Conservation (phyloP, 2,329 filamentous ascomycete species). For the Microascus cirrosus region DNA sequence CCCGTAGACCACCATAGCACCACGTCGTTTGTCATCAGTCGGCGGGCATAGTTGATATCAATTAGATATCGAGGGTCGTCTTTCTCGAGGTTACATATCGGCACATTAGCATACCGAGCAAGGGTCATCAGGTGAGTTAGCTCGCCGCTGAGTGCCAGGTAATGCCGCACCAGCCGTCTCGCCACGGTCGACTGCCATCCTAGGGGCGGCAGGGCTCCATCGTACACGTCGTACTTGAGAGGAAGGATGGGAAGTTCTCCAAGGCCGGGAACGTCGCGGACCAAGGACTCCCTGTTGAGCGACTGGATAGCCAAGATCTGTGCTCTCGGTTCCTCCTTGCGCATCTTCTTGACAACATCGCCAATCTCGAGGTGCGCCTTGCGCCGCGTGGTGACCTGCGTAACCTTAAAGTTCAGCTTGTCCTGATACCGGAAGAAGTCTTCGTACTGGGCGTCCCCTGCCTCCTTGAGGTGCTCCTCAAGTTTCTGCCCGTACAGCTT, state of each 20-base stretch:
- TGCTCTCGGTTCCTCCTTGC: slow-evolving; percentile 70
- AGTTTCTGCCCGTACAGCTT: slow-evolving; percentile 78
- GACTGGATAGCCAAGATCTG: slow-evolving; percentile 85
- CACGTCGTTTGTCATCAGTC: slow-evolving; percentile 82
- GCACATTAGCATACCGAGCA: slow-evolving; percentile 85
- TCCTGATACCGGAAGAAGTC: slow-evolving; percentile 81
- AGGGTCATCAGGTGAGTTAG: slow-evolving; percentile 78
- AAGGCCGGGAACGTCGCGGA: slow-evolving; percentile 75
- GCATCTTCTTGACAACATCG: slow-evolving; percentile 82
- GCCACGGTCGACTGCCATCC: slow-evolving; percentile 90
- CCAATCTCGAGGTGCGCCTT: slow-evolving; percentile 83
- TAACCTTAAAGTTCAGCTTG: slow-evolving; percentile 72
- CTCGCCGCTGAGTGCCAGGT: slow-evolving; percentile 88
- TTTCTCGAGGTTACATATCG: slow-evolving; percentile 86
- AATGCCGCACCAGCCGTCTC: slow-evolving; percentile 76
- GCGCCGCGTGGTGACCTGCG: slow-evolving; percentile 77
- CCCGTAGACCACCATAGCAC: slow-evolving; percentile 94
- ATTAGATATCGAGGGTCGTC: slow-evolving; percentile 94
- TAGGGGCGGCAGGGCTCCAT: slow-evolving; percentile 79
- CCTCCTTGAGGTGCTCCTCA: slow-evolving; percentile 52
- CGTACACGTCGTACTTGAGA: slow-evolving; percentile 69
- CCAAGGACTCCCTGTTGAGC: slow-evolving; percentile 66
- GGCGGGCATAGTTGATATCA: slow-evolving; percentile 85
- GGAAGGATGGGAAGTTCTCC: slow-evolving; percentile 76
- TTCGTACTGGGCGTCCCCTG: slow-evolving; percentile 54